Evolutionary conservation across 441 rosid genomes (phyloP).

Genomic region (Dalechampia spathulata): DNA sequence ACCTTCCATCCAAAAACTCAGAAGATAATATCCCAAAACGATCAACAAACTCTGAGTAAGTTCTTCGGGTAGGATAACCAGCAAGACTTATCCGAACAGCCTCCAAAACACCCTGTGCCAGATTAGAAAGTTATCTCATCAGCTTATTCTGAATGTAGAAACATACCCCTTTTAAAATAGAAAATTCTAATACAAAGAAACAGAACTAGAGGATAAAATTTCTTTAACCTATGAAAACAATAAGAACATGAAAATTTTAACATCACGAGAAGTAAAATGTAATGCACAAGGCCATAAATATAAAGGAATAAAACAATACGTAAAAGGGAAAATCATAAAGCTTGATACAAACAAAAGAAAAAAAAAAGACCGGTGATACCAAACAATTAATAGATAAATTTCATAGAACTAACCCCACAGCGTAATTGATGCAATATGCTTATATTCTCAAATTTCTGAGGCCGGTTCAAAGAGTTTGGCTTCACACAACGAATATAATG

Average conservation of each 20-base stretch:
- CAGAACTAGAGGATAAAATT: not conserved
- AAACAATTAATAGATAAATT: conserved; percentile 6
- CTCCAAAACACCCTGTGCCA: conserved; percentile 88
- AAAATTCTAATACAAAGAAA: not conserved
- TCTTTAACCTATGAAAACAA: not conserved
- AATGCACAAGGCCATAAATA: no score
- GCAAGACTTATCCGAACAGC: conserved; percentile 99
- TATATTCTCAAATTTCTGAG: conserved; percentile 79
- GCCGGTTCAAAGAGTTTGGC: conserved; percentile 88
- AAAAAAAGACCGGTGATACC: conserved; percentile 13
- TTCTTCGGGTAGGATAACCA: conserved; percentile 94
- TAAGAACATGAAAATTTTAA: no score
- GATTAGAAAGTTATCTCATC: conserved; percentile 7
- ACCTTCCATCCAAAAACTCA: conserved; percentile 85
- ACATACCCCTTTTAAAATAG: not conserved
- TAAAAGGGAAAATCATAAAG: conserved; percentile 10
- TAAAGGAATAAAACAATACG: no score
- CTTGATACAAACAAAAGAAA: not conserved
- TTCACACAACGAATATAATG: conserved; percentile 98
- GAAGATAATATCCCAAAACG: conserved; percentile 85
- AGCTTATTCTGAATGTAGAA: not conserved
- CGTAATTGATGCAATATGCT: conserved; percentile 91
- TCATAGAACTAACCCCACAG: conserved; percentile 77
- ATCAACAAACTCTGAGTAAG: conserved; percentile 85
- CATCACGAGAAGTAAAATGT: no score